Percentiles rank a stretch among this genome's conserved stretches.
These are phyloP conservation scores for Phalaenopsis hybrid DNA, from an alignment of 116 monocot species.

Conservation along the genomic window DNA sequence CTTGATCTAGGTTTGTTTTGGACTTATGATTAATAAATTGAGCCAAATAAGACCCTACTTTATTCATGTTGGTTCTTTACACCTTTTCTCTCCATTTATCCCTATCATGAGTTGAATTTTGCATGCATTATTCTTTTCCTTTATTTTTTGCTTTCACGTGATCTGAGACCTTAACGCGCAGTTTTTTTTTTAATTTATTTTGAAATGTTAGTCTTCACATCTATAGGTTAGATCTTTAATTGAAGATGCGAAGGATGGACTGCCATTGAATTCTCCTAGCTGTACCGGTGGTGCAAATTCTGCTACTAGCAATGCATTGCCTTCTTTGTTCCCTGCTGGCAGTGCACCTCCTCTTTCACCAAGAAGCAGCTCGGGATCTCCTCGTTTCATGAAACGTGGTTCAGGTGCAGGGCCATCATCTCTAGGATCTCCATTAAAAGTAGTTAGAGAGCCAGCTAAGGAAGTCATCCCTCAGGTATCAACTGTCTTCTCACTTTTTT, in stretches of 20 bases:
- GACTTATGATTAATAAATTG: too few species aligned
- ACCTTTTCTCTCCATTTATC: neutral
- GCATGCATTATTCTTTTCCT: neutral
- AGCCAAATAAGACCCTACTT: too few species aligned
- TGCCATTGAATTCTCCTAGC: constrained; percentile 25
- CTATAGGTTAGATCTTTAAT: constrained; percentile 66
- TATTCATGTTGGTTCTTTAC: too few species aligned
- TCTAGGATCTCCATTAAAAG: constrained; percentile 63
- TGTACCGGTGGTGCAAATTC: constrained; percentile 32
- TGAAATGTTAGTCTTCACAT: constrained; percentile 5
- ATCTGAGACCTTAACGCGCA: neutral
- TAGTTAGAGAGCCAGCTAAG: constrained; percentile 52
- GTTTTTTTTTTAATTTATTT: neutral
- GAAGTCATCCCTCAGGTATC: constrained; percentile 85
- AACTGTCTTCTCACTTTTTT: neutral
- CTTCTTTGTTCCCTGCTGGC: constrained; percentile 83
- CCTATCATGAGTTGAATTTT: neutral
- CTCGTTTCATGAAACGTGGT: constrained; percentile 45
- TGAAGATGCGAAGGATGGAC: constrained; percentile 60
- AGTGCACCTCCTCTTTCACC: constrained; percentile 84
- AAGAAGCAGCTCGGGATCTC: constrained; percentile 65
- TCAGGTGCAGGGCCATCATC: constrained; percentile 42
- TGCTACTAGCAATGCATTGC: constrained; percentile 43
- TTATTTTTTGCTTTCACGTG: neutral
- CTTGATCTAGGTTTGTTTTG: too few species aligned